phyloP scores from a whole-genome alignment of 768 basidiomycete species.

The Macrolepiota fuliginosa region DNA sequence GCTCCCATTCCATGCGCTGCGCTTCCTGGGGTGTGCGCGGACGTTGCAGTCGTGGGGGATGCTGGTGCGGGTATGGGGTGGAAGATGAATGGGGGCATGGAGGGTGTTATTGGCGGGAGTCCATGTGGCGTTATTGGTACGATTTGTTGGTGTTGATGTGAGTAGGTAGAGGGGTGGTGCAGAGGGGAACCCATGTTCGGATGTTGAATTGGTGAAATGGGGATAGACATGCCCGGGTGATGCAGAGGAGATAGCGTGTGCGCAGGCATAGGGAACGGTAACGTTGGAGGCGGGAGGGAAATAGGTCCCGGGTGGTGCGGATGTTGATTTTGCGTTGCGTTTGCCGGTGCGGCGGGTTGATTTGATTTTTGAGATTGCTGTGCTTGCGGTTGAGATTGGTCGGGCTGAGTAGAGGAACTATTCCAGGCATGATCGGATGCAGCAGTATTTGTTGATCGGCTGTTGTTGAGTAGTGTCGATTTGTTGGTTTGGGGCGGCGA shows the following conservation, averaged over 20 bases:
- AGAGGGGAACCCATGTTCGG: constrained; percentile 30
- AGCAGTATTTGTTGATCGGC: background rate
- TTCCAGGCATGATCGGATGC: background rate
- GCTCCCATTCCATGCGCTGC: too few species aligned
- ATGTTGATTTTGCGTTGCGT: constrained; percentile 15
- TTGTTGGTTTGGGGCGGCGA: background rate
- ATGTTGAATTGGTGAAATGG: constrained; percentile 38
- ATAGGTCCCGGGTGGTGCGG: constrained; percentile 70
- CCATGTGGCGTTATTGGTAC: constrained; percentile 68
- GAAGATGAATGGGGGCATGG: constrained; percentile 95
- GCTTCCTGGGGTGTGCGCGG: constrained; percentile 1
- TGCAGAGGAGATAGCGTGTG: constrained; percentile 24
- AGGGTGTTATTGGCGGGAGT: constrained; percentile 92
- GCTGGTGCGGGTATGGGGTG: constrained; percentile 37
- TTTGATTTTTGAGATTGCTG: constrained; percentile 14
- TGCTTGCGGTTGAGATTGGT: constrained; percentile 6
- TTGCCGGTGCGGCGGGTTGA: constrained; percentile 8
- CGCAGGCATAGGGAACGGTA: constrained; percentile 23
- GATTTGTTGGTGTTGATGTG: constrained; percentile 16
- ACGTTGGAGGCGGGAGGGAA: constrained; percentile 58
- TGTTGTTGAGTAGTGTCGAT: background rate
- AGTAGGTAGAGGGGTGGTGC: constrained; percentile 17
- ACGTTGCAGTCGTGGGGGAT: constrained; percentile 6
- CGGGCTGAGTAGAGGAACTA: background rate
- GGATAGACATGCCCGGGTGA: constrained; percentile 25